These are phyloP conservation scores for Tylopilus orsonianus DNA, from an alignment of 1,284 basidiomycete species.

Conservation along the genomic window DNA sequence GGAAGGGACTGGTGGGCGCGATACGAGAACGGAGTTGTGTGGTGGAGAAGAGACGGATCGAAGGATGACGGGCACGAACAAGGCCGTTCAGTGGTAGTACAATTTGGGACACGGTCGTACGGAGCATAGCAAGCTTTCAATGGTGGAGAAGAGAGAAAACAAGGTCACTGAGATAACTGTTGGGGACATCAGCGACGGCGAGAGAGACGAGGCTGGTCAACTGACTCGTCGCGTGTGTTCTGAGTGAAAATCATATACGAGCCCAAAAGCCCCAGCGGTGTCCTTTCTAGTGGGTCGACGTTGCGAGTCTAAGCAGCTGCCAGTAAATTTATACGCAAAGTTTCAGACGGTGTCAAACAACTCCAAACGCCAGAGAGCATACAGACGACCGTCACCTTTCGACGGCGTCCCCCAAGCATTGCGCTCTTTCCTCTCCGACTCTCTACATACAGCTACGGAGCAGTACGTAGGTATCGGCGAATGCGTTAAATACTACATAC, in stretches of 20 bases:
- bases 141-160: constrained; percentile 73
- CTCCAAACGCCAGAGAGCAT: too few species aligned
- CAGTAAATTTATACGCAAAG: too few species aligned
- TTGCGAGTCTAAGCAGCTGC: too few species aligned
- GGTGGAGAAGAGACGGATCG: constrained; percentile 35
- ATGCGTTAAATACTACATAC: constrained; percentile 26
- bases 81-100: constrained; percentile 20
- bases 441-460: constrained; percentile 17
- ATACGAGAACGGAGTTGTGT: constrained; percentile 31
- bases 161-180: constrained; percentile 82
- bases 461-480: constrained; percentile 12
- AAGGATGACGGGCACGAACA: constrained; percentile 17
- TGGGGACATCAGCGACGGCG: constrained; percentile 1
- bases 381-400: constrained; percentile 13
- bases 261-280: constrained; percentile 30
- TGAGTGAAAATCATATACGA: constrained; percentile 80
- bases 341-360: too few species aligned
- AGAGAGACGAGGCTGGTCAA: constrained; percentile 5
- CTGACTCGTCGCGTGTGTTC: constrained; percentile 82
- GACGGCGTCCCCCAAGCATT: constrained; percentile 12
- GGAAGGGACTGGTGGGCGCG: constrained; percentile 43
- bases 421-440: constrained; percentile 8
- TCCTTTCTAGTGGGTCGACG: too few species aligned
- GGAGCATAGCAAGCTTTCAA: constrained; percentile 38
- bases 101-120: constrained; percentile 9